Evolutionary conservation across 345 rosid genomes (phyloP).

Genomic region (Populus pruinosa): DNA sequence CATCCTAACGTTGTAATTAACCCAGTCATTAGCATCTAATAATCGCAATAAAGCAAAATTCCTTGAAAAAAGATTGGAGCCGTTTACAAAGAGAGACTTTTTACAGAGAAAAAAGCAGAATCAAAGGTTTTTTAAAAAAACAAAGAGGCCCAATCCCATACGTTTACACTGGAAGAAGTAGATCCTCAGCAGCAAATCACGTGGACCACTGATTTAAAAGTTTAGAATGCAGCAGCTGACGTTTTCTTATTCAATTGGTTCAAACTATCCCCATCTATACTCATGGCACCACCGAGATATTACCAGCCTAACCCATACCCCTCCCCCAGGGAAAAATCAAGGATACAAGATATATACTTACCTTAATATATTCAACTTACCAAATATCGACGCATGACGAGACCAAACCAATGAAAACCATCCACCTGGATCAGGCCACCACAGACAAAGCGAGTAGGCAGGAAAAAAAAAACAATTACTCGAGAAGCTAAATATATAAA

Average conservation of each 20-base stretch:
- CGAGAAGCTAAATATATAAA: no score
- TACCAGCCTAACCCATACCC: no score
- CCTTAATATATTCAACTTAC: neutral
- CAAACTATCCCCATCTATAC: neutral
- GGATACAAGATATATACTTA: neutral
- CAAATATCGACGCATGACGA: neutral
- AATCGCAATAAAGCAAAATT: no score
- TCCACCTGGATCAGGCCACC: conserved; percentile 11
- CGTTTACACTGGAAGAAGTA: neutral
- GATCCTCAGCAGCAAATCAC: neutral
- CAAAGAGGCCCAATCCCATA: neutral
- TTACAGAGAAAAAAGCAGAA: no score
- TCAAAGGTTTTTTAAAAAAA: no score
- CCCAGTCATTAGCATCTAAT: no score
- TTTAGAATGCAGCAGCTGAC: neutral
- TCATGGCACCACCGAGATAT: neutral
- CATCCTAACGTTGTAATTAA: no score
- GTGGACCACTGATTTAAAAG: neutral
- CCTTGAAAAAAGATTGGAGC: no score
- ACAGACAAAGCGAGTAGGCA: neutral
- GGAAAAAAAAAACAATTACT: neutral
- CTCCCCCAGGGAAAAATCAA: neutral
- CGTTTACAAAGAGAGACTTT: no score
- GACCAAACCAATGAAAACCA: neutral
- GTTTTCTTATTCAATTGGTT: neutral